phyloP scores from a whole-genome alignment of 164 flowering plant genomes.

The Umbellularia californica region DNA sequence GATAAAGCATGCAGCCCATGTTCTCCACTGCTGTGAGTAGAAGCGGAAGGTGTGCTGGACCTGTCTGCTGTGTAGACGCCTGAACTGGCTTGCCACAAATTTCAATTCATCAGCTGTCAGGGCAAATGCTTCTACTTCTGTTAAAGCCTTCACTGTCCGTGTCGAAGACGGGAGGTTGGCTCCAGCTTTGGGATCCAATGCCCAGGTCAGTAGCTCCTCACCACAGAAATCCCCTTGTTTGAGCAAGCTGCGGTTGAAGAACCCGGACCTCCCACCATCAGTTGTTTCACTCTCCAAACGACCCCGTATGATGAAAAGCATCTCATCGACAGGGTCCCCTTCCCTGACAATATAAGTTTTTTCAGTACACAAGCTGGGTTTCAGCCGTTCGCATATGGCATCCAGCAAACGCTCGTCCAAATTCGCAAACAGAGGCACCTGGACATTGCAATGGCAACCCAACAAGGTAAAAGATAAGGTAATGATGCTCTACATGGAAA shows the following conservation, averaged over 20 bases:
- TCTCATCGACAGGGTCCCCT: conserved; percentile 95
- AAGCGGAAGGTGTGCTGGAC: conserved; percentile 94
- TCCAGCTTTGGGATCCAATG: conserved; percentile 85
- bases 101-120: conserved; percentile 79
- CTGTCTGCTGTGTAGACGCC: conserved; percentile 93
- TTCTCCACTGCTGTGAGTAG: conserved; percentile 96
- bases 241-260: conserved; percentile 71
- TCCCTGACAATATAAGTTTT: conserved; percentile 75
- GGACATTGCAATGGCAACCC: conserved; percentile 17
- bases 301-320: conserved; percentile 93
- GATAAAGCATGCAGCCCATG: conserved; percentile 93
- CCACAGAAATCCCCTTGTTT: conserved; percentile 96
- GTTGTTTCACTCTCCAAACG: conserved; percentile 89
- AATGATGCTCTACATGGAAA: too few relatives aligned
- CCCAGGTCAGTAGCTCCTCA: conserved; percentile 95
- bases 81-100: conserved; percentile 88
- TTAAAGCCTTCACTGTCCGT: conserved; percentile 75
- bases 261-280: conserved; percentile 90
- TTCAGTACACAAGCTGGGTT: conserved; percentile 79
- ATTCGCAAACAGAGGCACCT: conserved; percentile 77
- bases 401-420: conserved; percentile 94
- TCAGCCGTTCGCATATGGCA: conserved; percentile 90
- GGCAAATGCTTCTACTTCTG: conserved; percentile 92
- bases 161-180: conserved; percentile 84
- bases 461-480: too few relatives aligned